A percentile compares a stretch with the other conserved stretches of the same genome.
Conservation (phyloP, 768 basidiomycete species). For the Russula griseocarnosa region DNA sequence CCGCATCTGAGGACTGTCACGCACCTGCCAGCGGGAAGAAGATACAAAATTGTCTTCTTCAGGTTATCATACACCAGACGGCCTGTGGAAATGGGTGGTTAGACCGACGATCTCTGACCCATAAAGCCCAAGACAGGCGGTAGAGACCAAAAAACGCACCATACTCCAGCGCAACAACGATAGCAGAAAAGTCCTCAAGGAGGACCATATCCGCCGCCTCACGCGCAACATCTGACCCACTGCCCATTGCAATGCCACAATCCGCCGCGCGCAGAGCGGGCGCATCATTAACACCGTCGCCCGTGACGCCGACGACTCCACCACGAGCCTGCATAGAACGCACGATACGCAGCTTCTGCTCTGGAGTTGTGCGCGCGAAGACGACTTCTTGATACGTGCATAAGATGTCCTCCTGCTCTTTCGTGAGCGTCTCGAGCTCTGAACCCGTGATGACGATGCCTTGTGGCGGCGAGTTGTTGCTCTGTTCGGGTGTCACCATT, state of each 20-base stretch:
- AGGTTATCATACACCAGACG: slow-evolving; percentile 63
- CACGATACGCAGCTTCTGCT: slow-evolving; percentile 64
- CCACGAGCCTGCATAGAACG: slow-evolving; percentile 50
- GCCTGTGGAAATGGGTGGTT: slow-evolving; percentile 27
- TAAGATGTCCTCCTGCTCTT: slow-evolving; percentile 29
- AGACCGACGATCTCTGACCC: neutral
- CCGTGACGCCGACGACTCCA: slow-evolving; percentile 58
- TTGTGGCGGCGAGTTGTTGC: slow-evolving; percentile 26
- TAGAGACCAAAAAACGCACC: slow-evolving; percentile 34
- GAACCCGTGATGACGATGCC: slow-evolving; percentile 44
- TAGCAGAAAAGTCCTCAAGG: slow-evolving; percentile 61
- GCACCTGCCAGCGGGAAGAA: slow-evolving; percentile 49
- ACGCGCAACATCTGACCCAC: slow-evolving; percentile 48
- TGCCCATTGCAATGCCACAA: slow-evolving; percentile 58
- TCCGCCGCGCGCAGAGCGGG: slow-evolving; percentile 57
- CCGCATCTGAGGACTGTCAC: neutral
- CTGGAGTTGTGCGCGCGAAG: slow-evolving; percentile 59
- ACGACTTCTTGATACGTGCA: slow-evolving; percentile 48
- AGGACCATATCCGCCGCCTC: slow-evolving; percentile 63
- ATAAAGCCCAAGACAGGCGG: neutral
- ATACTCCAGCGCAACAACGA: slow-evolving; percentile 59
- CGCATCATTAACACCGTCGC: slow-evolving; percentile 62
- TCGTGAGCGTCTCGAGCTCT: slow-evolving; percentile 30
- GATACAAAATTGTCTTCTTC: slow-evolving; percentile 51
- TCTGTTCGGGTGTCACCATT: neutral